Conservation (phyloP, 345 rosid genomes). For the Brassica incana region DNA sequence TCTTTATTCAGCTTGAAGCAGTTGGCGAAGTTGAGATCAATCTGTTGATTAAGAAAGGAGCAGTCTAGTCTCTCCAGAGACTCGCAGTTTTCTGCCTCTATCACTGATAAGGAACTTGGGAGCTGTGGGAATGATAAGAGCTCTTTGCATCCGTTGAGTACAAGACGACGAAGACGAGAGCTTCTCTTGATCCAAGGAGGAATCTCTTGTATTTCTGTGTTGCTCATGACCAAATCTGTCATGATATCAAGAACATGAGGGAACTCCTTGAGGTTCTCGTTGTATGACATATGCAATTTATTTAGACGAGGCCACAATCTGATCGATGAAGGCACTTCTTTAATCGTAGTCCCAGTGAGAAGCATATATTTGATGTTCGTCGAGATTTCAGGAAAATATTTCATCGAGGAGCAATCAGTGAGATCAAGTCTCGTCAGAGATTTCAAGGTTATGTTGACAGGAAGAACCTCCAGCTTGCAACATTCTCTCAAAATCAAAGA, state of each 20-base stretch:
- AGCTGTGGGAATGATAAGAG: background rate
- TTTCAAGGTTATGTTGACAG: background rate
- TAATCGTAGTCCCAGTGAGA: background rate
- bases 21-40: no score
- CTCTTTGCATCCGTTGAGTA: background rate
- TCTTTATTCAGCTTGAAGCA: no score
- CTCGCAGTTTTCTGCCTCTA: no score
- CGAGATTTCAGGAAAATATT: background rate
- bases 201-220: background rate
- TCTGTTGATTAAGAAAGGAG: no score
- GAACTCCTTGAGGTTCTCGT: background rate
- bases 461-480: background rate
- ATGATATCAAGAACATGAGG: background rate
- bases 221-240: background rate
- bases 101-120: background rate
- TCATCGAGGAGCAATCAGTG: background rate
- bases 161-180: background rate
- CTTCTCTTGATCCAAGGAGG: background rate
- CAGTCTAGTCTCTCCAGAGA: no score
- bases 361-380: background rate
- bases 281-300: background rate
- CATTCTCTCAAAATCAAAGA: background rate
- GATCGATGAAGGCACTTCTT: background rate
- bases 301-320: background rate
- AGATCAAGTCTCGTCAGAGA: background rate